These are phyloP conservation scores for Nidula microcarpa DNA, from an alignment of 768 basidiomycete genomes.

Conservation along the genomic window DNA sequence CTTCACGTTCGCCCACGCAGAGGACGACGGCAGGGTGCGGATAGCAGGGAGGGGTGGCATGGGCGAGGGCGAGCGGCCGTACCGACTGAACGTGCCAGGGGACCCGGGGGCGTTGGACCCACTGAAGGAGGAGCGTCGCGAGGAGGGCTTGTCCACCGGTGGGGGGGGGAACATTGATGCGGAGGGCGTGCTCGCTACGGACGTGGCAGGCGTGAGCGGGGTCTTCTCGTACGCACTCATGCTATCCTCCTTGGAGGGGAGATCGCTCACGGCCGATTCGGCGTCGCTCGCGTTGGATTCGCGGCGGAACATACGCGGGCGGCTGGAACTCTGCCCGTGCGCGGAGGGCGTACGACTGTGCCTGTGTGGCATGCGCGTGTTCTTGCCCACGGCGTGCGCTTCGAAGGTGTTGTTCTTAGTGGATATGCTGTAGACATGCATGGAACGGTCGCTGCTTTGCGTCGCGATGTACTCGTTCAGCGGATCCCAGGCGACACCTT, in stretches of 20 bases:
- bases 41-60: constrained; percentile 95
- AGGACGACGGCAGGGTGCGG: constrained; percentile 58
- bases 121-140: constrained; percentile 71
- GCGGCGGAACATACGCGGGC: constrained; percentile 60
- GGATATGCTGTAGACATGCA: constrained; percentile 89
- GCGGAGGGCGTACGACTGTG: constrained; percentile 71
- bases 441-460: constrained; percentile 92
- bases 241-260: constrained; percentile 29
- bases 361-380: constrained; percentile 69
- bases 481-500: constrained; percentile 99
- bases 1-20: constrained; percentile 64
- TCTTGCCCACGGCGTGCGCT: constrained; percentile 88
- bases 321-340: constrained; percentile 32
- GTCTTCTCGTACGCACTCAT: constrained; percentile 22
- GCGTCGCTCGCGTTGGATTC: constrained; percentile 76
- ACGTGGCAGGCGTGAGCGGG: constrained; percentile 64
- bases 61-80: constrained; percentile 82
- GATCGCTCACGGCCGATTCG: constrained; percentile 59
- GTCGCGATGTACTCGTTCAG: constrained; percentile 97
- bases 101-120: constrained; percentile 79
- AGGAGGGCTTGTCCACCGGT: constrained; percentile 53
- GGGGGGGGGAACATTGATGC: constrained; percentile 65
- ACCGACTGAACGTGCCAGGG: constrained; percentile 58
- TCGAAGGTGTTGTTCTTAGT: constrained; percentile 81
- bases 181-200: constrained; percentile 65